These are phyloP conservation scores for Conticribra guillardii DNA, from an alignment of 108 stramenopile genomes.

Conservation along the genomic window DNA sequence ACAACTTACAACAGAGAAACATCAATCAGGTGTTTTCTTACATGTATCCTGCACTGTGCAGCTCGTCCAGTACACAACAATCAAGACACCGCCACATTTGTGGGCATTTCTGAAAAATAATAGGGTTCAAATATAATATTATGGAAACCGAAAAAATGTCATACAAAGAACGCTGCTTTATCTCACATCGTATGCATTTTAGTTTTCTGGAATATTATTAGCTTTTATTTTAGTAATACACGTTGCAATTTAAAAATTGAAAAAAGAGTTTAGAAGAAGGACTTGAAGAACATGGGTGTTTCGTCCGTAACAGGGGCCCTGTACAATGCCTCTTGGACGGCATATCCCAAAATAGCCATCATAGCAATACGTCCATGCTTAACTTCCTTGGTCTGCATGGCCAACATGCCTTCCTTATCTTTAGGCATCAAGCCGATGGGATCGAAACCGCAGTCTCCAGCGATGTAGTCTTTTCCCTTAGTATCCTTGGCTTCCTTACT, in stretches of 20 bases:
- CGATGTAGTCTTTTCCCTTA: conserved; percentile 62
- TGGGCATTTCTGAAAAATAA: too few relatives aligned
- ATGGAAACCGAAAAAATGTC: too few relatives aligned
- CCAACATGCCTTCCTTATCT: conserved; percentile 66
- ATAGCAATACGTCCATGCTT: conserved; percentile 93
- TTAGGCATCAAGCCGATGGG: conserved; percentile 69
- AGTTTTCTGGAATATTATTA: too few relatives aligned
- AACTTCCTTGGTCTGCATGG: conserved; percentile 79
- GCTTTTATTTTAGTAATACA: too few relatives aligned
- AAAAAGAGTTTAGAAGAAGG: conserved; percentile 57
- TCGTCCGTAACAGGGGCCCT: conserved; percentile 74
- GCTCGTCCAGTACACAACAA: too few relatives aligned
- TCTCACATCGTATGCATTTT: too few relatives aligned
- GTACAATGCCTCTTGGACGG: conserved; percentile 88
- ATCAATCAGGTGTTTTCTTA: too few relatives aligned
- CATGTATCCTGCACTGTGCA: too few relatives aligned
- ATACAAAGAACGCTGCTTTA: too few relatives aligned
- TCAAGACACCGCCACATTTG: too few relatives aligned
- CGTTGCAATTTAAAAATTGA: background rate
- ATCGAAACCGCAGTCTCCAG: conserved; percentile 87
- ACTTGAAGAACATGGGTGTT: conserved; percentile 84
- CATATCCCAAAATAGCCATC: conserved; percentile 90
- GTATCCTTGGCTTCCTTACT: conserved; percentile 69
- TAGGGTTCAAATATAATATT: too few relatives aligned
- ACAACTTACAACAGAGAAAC: too few relatives aligned